Conservation (phyloP, 139 green algal species). For the Micractinium conductrix region DNA sequence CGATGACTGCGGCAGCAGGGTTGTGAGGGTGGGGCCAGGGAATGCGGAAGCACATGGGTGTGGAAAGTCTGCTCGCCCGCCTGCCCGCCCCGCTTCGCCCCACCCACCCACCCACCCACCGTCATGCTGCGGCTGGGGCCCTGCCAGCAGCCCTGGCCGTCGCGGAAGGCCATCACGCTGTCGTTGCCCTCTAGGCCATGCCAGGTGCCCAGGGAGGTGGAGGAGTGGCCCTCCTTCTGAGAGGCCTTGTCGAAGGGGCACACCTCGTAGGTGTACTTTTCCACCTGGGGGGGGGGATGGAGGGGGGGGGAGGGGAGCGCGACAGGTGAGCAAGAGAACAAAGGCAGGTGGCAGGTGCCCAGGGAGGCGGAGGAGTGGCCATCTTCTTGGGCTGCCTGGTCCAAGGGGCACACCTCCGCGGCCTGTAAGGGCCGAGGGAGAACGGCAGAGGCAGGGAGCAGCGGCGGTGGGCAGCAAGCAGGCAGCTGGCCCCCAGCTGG, state of each 20-base stretch:
- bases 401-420: no score
- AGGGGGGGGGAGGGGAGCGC: neutral
- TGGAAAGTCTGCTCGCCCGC: no score
- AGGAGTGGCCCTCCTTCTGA: conserved; percentile 70
- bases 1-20: neutral
- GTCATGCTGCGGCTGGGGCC: conserved; percentile 69
- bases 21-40: neutral
- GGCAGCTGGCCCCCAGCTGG: no score
- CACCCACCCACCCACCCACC: conserved; percentile 22
- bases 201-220: conserved; percentile 72
- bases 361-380: neutral
- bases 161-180: conserved; percentile 54
- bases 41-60: no score
- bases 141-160: conserved; percentile 78
- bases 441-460: no score
- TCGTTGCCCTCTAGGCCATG: conserved; percentile 59
- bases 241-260: conserved; percentile 77
- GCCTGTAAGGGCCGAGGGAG: no score
- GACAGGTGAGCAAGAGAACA: no score
- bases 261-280: conserved; percentile 83
- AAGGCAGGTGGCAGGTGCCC: no score
- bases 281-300: conserved; percentile 41
- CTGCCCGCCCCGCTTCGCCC: neutral
- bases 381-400: no score
- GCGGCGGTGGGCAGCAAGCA: no score